Evolutionary conservation across 805 yeast species (phyloP).

Genomic region (Pichia thaimueangensis): DNA sequence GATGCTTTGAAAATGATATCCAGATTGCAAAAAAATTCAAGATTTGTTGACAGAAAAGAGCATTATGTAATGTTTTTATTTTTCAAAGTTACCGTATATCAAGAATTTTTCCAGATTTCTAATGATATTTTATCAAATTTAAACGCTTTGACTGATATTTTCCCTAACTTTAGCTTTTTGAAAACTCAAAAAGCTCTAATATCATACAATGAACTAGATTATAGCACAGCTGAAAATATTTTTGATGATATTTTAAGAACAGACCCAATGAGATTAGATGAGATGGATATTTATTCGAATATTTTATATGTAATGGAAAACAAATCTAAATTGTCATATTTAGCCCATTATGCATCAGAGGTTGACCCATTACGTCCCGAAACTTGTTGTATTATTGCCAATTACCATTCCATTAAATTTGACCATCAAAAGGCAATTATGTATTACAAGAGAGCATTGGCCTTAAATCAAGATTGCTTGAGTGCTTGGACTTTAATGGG

Average conservation of each 20-base stretch:
- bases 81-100: constrained; percentile 62
- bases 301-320: constrained; percentile 92
- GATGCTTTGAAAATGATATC: constrained; percentile 44
- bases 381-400: constrained; percentile 90
- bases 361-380: constrained; percentile 88
- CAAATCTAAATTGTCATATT: constrained; percentile 69
- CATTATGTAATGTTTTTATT: constrained; percentile 34
- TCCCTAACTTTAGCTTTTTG: constrained; percentile 71
- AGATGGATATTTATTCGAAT: constrained; percentile 89
- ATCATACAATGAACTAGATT: constrained; percentile 80
- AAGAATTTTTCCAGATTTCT: constrained; percentile 72
- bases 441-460: constrained; percentile 85
- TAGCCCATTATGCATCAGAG: constrained; percentile 79
- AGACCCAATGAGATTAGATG: constrained; percentile 87
- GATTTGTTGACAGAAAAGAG: constrained; percentile 25
- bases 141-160: constrained; percentile 41
- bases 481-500: constrained; percentile 99
- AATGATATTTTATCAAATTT: constrained; percentile 45
- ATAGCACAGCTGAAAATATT: constrained; percentile 66
- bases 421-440: constrained; percentile 94
- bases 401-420: constrained; percentile 83
- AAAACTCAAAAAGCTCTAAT: constrained; percentile 78
- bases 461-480: constrained; percentile 69
- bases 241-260: constrained; percentile 66
- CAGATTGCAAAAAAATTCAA: constrained; percentile 33